Evolutionary conservation across 2,329 filamentous ascomycete genomes (phyloP).

Genomic region (Colletotrichum sp.): DNA sequence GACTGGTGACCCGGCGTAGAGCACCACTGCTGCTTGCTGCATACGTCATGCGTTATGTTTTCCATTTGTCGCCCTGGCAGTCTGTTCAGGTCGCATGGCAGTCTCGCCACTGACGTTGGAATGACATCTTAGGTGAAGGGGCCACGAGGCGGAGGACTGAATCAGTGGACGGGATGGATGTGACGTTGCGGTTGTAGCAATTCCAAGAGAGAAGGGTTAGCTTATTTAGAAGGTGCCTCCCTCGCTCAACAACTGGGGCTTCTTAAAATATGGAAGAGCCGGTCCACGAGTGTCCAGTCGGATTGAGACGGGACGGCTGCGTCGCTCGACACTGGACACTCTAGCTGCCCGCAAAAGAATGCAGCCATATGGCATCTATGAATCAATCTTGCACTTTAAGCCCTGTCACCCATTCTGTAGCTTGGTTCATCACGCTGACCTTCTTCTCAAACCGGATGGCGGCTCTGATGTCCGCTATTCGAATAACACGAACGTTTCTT

Average conservation of each 20-base stretch:
- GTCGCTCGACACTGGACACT: background rate
- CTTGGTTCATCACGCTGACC: background rate
- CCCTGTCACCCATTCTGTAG: background rate
- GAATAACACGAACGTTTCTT: background rate
- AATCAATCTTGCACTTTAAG: background rate
- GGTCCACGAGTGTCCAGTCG: background rate
- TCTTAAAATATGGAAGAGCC: background rate
- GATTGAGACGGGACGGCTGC: background rate
- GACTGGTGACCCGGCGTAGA: background rate
- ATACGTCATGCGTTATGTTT: background rate
- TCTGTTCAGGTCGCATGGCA: background rate
- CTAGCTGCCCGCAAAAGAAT: background rate
- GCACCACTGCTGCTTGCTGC: background rate
- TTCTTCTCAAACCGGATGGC: background rate
- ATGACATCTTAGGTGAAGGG: background rate
- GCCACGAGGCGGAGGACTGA: background rate
- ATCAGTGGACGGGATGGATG: background rate
- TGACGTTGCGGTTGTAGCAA: background rate
- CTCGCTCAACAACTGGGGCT: background rate
- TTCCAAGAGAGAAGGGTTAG: background rate
- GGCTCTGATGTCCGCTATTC: background rate
- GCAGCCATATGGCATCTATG: background rate
- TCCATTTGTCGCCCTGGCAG: background rate
- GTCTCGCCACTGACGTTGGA: background rate
- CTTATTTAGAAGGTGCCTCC: background rate